phyloP scores from a whole-genome alignment of 805 yeast species.

The Lachancea meyersii region DNA sequence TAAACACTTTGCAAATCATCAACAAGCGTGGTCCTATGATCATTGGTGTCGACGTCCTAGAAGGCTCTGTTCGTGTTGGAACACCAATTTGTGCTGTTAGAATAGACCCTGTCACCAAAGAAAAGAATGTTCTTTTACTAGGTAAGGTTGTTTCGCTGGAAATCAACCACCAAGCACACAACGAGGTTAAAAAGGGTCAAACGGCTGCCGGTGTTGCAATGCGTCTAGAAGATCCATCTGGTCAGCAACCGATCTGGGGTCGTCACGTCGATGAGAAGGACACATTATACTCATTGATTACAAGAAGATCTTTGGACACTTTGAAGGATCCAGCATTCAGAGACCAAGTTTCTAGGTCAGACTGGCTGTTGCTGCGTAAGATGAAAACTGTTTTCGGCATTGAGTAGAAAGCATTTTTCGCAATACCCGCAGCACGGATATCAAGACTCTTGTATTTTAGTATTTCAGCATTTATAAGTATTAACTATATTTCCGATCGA shows the following conservation, averaged over 20 bases:
- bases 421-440: background rate
- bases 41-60: constrained; percentile 94
- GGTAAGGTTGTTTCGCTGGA: constrained; percentile 93
- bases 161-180: constrained; percentile 85
- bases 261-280: constrained; percentile 96
- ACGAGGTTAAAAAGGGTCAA: constrained; percentile 83
- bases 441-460: constrained; percentile 6
- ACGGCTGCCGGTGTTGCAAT: constrained; percentile 98
- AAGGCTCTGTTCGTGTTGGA: constrained; percentile 84
- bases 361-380: constrained; percentile 87
- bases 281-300: constrained; percentile 77
- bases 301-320: constrained; percentile 91
- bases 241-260: constrained; percentile 97
- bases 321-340: constrained; percentile 98
- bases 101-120: constrained; percentile 77
- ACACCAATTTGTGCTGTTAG: constrained; percentile 95
- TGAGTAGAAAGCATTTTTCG: constrained; percentile 24
- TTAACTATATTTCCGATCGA: background rate
- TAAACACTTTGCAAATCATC: constrained; percentile 90
- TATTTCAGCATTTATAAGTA: constrained; percentile 3
- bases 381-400: constrained; percentile 87
- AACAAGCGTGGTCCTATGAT: constrained; percentile 99
- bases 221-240: constrained; percentile 88
- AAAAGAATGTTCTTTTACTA: constrained; percentile 55
- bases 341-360: constrained; percentile 87